phyloP scores from a whole-genome alignment of 768 basidiomycete species.

The Russula lepida region DNA sequence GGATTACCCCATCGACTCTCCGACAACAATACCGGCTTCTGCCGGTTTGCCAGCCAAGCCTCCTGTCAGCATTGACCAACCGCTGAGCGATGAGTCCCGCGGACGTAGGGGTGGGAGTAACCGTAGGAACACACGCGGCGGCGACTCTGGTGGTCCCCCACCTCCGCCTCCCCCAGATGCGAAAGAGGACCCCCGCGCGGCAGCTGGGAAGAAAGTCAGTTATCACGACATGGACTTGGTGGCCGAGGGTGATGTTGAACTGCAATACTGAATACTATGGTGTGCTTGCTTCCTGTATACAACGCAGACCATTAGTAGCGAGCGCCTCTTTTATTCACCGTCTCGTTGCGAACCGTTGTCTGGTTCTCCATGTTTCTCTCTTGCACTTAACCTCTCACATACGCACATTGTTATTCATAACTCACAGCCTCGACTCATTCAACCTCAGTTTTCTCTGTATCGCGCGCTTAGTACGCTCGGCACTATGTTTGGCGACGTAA shows the following conservation, averaged over 20 bases:
- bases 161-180: slow-evolving; percentile 82
- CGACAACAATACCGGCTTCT: slow-evolving; percentile 43
- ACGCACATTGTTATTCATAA: slow-evolving; percentile 19
- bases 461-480: neutral
- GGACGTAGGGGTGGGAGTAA: slow-evolving; percentile 34
- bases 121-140: slow-evolving; percentile 27
- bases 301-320: neutral
- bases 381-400: slow-evolving; percentile 10
- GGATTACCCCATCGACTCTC: slow-evolving; percentile 34
- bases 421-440: slow-evolving; percentile 10
- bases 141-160: slow-evolving; percentile 39
- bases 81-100: slow-evolving; percentile 36
- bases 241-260: slow-evolving; percentile 52
- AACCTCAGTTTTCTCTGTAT: neutral
- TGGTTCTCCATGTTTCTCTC: neutral
- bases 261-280: slow-evolving; percentile 29
- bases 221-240: slow-evolving; percentile 96
- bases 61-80: slow-evolving; percentile 34
- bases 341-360: neutral
- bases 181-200: slow-evolving; percentile 88
- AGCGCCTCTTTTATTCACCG: neutral
- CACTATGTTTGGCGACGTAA: neutral
- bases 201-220: slow-evolving; percentile 80
- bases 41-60: slow-evolving; percentile 81
- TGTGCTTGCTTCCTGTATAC: neutral